Evolutionary conservation across 2,329 filamentous ascomycete genomes (phyloP).

Genomic region (Lomentospora prolificans): DNA sequence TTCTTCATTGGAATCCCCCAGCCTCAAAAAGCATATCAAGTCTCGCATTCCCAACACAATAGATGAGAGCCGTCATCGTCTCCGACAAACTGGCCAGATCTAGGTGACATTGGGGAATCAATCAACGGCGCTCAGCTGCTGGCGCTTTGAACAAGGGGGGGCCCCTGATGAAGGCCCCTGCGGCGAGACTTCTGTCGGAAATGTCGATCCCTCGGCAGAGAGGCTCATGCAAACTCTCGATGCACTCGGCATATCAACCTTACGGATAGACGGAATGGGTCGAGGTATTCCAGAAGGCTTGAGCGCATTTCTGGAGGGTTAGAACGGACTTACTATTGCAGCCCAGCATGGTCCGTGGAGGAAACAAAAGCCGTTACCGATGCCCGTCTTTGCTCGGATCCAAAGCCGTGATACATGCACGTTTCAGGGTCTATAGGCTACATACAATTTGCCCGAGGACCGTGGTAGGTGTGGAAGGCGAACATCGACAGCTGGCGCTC

Average conservation of each 20-base stretch:
- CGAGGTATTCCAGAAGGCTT: neutral
- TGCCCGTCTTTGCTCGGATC: neutral
- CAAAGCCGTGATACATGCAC: neutral
- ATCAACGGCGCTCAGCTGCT: too few relatives aligned
- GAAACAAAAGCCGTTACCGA: neutral
- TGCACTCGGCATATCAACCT: neutral
- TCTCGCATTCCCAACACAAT: too few relatives aligned
- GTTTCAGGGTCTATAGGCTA: neutral
- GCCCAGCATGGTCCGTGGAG: too few relatives aligned
- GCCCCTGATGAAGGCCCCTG: neutral
- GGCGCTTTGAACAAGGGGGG: too few relatives aligned
- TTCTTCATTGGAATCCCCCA: too few relatives aligned
- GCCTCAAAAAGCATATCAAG: too few relatives aligned
- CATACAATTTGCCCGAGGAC: too few relatives aligned
- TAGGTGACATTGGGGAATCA: too few relatives aligned
- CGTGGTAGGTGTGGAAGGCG: too few relatives aligned
- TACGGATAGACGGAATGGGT: neutral
- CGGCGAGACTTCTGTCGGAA: neutral
- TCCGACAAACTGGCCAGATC: too few relatives aligned
- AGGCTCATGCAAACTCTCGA: neutral
- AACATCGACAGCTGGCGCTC: too few relatives aligned
- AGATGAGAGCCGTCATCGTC: too few relatives aligned
- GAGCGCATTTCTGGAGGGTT: neutral
- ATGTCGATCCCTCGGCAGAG: slow-evolving; percentile 3
- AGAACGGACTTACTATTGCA: neutral